These are phyloP conservation scores for Cephalotrichum gorgonifer DNA, from an alignment of 2,329 filamentous ascomycete species.

Conservation along the genomic window DNA sequence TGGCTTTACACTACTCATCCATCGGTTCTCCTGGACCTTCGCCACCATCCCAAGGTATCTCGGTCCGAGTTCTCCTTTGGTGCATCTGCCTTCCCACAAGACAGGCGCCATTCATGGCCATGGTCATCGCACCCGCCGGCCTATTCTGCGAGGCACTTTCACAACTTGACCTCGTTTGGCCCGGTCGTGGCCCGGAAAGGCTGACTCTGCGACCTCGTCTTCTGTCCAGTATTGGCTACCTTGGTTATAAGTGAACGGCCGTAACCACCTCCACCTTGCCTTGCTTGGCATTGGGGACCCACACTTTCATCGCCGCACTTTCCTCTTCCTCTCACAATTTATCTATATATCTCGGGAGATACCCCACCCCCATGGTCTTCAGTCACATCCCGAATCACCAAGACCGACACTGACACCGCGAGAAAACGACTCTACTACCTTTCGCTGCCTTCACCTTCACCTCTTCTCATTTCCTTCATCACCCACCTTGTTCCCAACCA, in stretches of 20 bases:
- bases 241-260: background rate
- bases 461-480: background rate
- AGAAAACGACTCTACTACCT: no score
- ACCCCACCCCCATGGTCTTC: background rate
- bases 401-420: no score
- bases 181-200: conserved; percentile 2
- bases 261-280: background rate
- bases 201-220: conserved; percentile 1
- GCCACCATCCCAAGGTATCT: background rate
- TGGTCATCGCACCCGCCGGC: background rate
- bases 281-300: background rate
- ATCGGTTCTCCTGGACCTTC: background rate
- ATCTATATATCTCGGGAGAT: background rate
- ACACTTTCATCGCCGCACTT: background rate
- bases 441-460: background rate
- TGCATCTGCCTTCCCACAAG: background rate
- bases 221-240: background rate
- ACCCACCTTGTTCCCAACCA: background rate
- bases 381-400: background rate
- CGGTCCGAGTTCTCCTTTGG: background rate
- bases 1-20: no score
- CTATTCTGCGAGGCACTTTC: conserved; percentile 2
- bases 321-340: background rate
- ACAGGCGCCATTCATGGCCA: background rate
- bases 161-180: conserved; percentile 1